Evolutionary conservation across 495 filamentous ascomycete species (phyloP), one percentile per base, ranked within the genome.

Genomic region (Penicillium desertorum): DNA sequence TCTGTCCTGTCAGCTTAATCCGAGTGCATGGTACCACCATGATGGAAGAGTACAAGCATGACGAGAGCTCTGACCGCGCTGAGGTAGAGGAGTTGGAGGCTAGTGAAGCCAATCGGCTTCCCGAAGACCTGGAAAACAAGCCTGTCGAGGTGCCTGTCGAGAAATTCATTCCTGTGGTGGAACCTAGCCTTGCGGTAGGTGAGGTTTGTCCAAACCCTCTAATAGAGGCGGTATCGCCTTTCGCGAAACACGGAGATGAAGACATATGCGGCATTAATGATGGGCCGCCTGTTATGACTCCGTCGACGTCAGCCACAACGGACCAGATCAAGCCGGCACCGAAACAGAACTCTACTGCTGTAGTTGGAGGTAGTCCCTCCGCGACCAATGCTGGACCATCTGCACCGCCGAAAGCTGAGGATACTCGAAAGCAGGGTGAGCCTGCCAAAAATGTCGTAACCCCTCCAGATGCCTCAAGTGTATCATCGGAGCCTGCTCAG

Each of bases 1-100:
- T 93, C 73, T 98, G 94, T 60, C 94, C 94, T 3, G 72, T 98
- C 36, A 96, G 91, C 63, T 73, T 98, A 19, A 78, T 98, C 32
- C 84, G 94, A 45, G 88, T 97, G 11, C 94, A 98, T 73, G 94
- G 94, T 14, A 96, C 90, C 27, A 91, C 93, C 9, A 97, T 98
- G 94, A 83, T 98, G 73, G 92, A 98, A 61, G 88, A 91, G 60
- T 92, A 89, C 48, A 89, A 87, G 75, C 88, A 82, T 62, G 82
- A 85, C 58, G 82, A 93, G 59, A 90, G 91, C 56, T 69, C 76
- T n/a, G 77, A 77, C 17, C 79, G 78, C 16, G 76, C 70, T 5
- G 87, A 89, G 30, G 78, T 82, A 17, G 85, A 88, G 45, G 32
- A 61, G 10, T 51, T 62, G 23, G 67, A 69, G 45, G 23, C 63